A percentile compares a stretch with the other conserved stretches of the same genome.
phyloP scores from a whole-genome alignment of 1,284 basidiomycete genomes.

The Albatrellus sp. region DNA sequence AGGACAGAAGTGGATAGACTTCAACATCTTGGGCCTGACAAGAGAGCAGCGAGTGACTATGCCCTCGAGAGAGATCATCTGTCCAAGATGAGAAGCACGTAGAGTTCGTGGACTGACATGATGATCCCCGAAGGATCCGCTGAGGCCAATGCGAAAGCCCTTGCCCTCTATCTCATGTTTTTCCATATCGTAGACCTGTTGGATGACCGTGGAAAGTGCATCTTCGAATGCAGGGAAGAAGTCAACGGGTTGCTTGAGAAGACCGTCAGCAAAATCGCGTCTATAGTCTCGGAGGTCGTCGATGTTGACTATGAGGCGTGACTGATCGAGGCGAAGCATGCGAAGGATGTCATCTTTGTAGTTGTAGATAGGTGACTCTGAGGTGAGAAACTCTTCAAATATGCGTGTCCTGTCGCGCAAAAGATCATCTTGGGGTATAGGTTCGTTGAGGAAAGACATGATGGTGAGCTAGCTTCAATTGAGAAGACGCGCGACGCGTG shows the following conservation, averaged over 20 bases:
- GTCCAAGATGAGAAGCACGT: conserved; percentile 79
- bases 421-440: conserved; percentile 54
- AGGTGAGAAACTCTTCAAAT: conserved; percentile 83
- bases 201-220: conserved; percentile 69
- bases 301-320: conserved; percentile 90
- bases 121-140: conserved; percentile 98
- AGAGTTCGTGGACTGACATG: conserved; percentile 94
- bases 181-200: conserved; percentile 64
- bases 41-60: conserved; percentile 98
- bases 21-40: conserved; percentile 96
- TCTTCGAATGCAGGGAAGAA: conserved; percentile 90
- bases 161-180: conserved; percentile 80
- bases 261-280: conserved; percentile 69
- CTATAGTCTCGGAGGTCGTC: conserved; percentile 95
- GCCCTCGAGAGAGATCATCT: conserved; percentile 95
- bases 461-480: conserved; percentile 10
- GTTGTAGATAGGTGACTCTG: conserved; percentile 65
- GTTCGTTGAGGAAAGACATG: conserved; percentile 54
- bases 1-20: conserved; percentile 92
- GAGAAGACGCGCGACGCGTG: neutral
- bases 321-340: conserved; percentile 77
- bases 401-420: conserved; percentile 65
- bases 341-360: conserved; percentile 81
- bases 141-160: conserved; percentile 82
- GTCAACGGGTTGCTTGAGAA: conserved; percentile 82